These are phyloP conservation scores for Pholiota microspora DNA, from an alignment of 768 basidiomycete genomes.

Conservation along the genomic window DNA sequence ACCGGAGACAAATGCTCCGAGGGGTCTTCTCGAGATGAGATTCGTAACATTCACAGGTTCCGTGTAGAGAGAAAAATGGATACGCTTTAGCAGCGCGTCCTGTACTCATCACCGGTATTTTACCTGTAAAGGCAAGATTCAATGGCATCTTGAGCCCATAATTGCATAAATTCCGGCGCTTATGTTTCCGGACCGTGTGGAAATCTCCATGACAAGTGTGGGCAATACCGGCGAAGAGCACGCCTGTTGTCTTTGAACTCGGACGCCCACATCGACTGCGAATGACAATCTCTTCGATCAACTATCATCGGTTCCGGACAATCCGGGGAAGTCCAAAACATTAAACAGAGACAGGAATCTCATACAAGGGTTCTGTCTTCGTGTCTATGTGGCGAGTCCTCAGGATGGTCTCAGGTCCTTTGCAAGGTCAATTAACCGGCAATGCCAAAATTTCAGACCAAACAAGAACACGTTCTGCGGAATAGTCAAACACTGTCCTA, in stretches of 20 bases:
- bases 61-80: not conserved
- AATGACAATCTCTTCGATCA: not conserved
- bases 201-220: not conserved
- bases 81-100: not conserved
- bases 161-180: not conserved
- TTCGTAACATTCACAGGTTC: too few relatives aligned
- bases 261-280: not conserved
- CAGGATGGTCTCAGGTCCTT: constrained; percentile 1
- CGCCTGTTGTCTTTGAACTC: not conserved
- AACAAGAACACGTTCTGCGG: not conserved
- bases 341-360: not conserved
- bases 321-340: not conserved
- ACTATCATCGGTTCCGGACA: not conserved
- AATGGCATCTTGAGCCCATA: not conserved
- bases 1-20: not conserved
- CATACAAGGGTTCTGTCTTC: not conserved
- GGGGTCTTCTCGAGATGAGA: not conserved
- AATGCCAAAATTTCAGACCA: not conserved
- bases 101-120: not conserved
- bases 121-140: not conserved
- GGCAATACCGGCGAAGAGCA: not conserved
- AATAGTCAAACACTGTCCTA: not conserved
- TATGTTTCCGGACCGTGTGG: not conserved
- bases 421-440: not conserved
- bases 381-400: too few relatives aligned